Percentiles rank a stretch among this genome's conserved stretches.
phyloP scores from a whole-genome alignment of 129 eudicot genomes.

The Sambucus nigra region DNA sequence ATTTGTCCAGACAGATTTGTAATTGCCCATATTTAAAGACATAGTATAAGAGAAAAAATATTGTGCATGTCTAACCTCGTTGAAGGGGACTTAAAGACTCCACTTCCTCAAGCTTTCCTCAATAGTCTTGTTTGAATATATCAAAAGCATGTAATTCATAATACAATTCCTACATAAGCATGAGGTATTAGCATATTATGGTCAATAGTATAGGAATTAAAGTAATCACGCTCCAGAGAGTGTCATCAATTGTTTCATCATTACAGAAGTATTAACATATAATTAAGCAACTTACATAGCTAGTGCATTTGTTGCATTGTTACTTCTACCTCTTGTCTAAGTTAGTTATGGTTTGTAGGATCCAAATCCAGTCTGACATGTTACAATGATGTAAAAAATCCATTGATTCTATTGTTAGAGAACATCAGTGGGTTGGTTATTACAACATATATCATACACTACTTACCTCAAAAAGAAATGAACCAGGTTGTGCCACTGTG shows the following conservation, averaged over 20 bases:
- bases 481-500: slow-evolving; percentile 98
- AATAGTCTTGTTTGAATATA: slow-evolving; percentile 78
- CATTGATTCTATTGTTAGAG: slow-evolving; percentile 2
- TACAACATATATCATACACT: neutral
- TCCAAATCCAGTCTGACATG: slow-evolving; percentile 76
- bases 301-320: no score
- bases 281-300: no score
- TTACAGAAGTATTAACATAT: no score
- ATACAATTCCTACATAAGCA: slow-evolving; percentile 63
- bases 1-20: neutral
- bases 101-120: slow-evolving; percentile 68
- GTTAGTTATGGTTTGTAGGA: slow-evolving; percentile 37
- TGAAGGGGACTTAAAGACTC: slow-evolving; percentile 87
- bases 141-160: slow-evolving; percentile 87
- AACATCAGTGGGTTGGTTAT: no score
- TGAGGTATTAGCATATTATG: slow-evolving; percentile 1
- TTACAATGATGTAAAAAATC: slow-evolving; percentile 11
- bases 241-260: slow-evolving; percentile 56
- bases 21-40: neutral
- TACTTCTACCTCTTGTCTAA: slow-evolving; percentile 47
- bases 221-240: neutral
- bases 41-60: neutral
- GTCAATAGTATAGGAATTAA: no score
- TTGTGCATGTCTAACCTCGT: slow-evolving; percentile 37
- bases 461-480: slow-evolving; percentile 82